Evolutionary conservation across 306 rosid species (phyloP).

Genomic region (Calophaca sinica): DNA sequence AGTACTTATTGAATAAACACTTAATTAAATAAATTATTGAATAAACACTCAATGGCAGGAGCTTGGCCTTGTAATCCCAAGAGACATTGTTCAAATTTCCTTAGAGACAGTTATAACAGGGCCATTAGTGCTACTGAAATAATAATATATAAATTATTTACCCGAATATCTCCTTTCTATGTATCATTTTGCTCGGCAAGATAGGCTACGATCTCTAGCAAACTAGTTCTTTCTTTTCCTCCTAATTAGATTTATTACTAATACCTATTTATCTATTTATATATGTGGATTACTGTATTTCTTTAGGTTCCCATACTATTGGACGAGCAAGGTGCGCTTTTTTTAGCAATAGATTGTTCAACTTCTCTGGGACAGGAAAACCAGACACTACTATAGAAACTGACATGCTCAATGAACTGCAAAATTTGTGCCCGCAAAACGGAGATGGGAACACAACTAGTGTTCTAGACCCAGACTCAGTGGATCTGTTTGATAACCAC

Average conservation of each 20-base stretch:
- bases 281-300: neutral
- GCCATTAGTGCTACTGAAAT: too few relatives aligned
- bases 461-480: conserved; percentile 60
- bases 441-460: conserved; percentile 64
- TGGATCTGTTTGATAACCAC: conserved; percentile 69
- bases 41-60: too few relatives aligned
- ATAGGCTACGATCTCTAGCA: too few relatives aligned
- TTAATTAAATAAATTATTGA: too few relatives aligned
- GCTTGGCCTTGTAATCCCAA: too few relatives aligned
- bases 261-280: neutral
- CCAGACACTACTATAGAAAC: conserved; percentile 60
- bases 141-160: too few relatives aligned
- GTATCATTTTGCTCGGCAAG: too few relatives aligned
- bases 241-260: neutral
- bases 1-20: too few relatives aligned
- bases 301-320: conserved; percentile 71
- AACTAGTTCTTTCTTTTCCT: neutral
- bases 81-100: too few relatives aligned
- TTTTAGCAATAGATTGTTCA: conserved; percentile 69
- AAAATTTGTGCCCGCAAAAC: conserved; percentile 55
- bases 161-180: too few relatives aligned
- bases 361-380: conserved; percentile 58
- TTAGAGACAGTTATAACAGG: too few relatives aligned
- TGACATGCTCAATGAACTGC: conserved; percentile 55
- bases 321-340: conserved; percentile 66